Base-by-base conservation (phyloP, 2,329 filamentous ascomycete species). In the Botryotinia globosa region DNA sequence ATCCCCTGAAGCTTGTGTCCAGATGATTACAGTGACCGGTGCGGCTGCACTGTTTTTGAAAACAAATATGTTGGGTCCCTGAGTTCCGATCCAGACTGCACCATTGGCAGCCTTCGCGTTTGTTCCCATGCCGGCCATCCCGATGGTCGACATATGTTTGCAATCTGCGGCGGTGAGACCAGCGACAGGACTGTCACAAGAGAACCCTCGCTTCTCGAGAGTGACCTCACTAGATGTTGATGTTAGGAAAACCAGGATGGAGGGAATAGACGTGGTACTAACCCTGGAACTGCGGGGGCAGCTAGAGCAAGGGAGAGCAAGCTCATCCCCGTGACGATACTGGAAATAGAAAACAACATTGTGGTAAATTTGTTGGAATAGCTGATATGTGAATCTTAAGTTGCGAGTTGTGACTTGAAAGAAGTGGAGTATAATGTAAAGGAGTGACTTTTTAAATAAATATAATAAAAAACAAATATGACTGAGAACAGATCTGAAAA, bases 11-110 rank as follows among this genome's bases (percentile, higher is more conserved):
- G 44, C 42, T 61, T 68, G 51, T 6, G 48, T 62, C 72, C 72
- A 73, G 56, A 73, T 37, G 14, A 73, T 73, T 3, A 64, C 25
- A 25, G 58, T 69, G 44, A 68, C 44, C 1, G 44, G 39, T 45
- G 22, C 48, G 4, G 39, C 54, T 39, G 73, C 73, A 39, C 34
- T 56, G 48, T 73, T 73, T 18, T 29, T 58, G 62, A 71, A 74
- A 6, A n/a, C 29, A 37, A 74, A 73, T 58, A 5, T 61, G 29
- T 73, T 74, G 25, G 73, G 71, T 63, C 73, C 73, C 44, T 73
- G 71, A 14, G 4, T 71, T 44, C 73, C 73, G 9, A 73, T 73
- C 73, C 73, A 74, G 14, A 71, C 69, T 34, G 51, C 67, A 7
- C 62, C 62, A 32, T 71, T 73, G 29, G 68, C 48, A 44, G 65